Conservation (phyloP, 192 early-diverging fungal genomes). For the Radiomyces spectabilis region DNA sequence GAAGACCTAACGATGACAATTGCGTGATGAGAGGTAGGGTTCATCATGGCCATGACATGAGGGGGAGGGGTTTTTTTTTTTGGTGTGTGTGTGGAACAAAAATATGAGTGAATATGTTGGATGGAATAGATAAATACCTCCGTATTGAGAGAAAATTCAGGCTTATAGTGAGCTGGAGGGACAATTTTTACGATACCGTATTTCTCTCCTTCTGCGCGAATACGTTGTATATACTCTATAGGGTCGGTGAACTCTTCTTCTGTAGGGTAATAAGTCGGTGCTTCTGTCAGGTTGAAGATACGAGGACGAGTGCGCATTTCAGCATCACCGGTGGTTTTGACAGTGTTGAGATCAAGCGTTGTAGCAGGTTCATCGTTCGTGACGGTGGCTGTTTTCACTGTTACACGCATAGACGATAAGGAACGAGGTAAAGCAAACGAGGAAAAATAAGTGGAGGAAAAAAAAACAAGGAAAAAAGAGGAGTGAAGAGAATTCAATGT, state of each 20-base stretch:
- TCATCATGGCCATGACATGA: too few relatives aligned
- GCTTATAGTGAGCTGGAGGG: constrained; percentile 80
- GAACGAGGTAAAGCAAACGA: neutral
- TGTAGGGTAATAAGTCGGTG: constrained; percentile 78
- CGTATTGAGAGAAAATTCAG: constrained; percentile 81
- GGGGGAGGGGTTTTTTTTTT: neutral
- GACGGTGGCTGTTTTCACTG: neutral
- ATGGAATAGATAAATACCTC: constrained; percentile 35
- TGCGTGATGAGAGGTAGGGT: too few relatives aligned
- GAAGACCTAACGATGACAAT: constrained; percentile 56
- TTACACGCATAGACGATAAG: constrained; percentile 1
- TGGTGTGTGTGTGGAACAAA: constrained; percentile 4
- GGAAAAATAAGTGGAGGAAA: neutral
- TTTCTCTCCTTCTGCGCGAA: constrained; percentile 65
- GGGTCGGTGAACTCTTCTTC: constrained; percentile 78
- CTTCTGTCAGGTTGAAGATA: constrained; percentile 68
- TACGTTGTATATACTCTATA: constrained; percentile 75
- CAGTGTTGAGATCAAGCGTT: constrained; percentile 4
- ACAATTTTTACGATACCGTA: constrained; percentile 92
- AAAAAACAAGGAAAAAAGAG: neutral
- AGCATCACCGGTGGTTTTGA: neutral
- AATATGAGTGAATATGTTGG: neutral
- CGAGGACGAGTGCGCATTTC: constrained; percentile 29
- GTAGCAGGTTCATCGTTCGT: neutral
- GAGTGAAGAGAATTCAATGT: neutral